A percentile compares a stretch with the other conserved stretches of the same genome.
Evolutionary conservation across 495 filamentous ascomycete genomes (phyloP).

Genomic region (Podospora appendiculata): DNA sequence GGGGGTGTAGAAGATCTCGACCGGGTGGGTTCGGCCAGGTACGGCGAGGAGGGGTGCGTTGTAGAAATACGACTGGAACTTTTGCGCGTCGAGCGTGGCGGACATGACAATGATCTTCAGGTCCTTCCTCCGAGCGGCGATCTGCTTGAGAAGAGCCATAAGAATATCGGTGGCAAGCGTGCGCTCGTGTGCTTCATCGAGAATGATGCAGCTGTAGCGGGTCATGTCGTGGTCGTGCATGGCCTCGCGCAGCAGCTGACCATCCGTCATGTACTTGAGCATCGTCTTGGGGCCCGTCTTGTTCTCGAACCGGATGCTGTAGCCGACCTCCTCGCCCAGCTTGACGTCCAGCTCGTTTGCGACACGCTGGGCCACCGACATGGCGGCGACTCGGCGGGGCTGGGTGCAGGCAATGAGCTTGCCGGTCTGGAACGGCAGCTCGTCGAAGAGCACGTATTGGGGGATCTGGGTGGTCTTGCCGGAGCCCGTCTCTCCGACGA

Average conservation of each 20-base stretch:
- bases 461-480: conserved; percentile 99
- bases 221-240: conserved; percentile 92
- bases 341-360: conserved; percentile 93
- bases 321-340: conserved; percentile 93
- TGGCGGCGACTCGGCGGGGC: conserved; percentile 93
- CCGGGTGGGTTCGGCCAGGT: conserved; percentile 90
- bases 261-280: conserved; percentile 99
- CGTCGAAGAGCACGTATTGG: conserved; percentile 95
- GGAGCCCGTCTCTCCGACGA: conserved; percentile 98
- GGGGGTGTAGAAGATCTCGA: conserved; percentile 97
- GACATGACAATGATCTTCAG: conserved; percentile 99
- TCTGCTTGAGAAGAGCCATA: conserved; percentile 89
- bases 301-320: conserved; percentile 98
- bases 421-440: conserved; percentile 72
- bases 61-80: conserved; percentile 98
- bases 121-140: conserved; percentile 69
- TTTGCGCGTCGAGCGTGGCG: conserved; percentile 91
- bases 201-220: conserved; percentile 95
- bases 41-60: conserved; percentile 89
- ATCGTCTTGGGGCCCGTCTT: conserved; percentile 85
- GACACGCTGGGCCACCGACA: conserved; percentile 98
- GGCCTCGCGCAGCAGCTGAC: conserved; percentile 95
- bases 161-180: conserved; percentile 92
- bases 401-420: conserved; percentile 98
- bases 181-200: conserved; percentile 96